phyloP scores from a whole-genome alignment of 768 basidiomycete genomes.

The Mycena leptocephala region DNA sequence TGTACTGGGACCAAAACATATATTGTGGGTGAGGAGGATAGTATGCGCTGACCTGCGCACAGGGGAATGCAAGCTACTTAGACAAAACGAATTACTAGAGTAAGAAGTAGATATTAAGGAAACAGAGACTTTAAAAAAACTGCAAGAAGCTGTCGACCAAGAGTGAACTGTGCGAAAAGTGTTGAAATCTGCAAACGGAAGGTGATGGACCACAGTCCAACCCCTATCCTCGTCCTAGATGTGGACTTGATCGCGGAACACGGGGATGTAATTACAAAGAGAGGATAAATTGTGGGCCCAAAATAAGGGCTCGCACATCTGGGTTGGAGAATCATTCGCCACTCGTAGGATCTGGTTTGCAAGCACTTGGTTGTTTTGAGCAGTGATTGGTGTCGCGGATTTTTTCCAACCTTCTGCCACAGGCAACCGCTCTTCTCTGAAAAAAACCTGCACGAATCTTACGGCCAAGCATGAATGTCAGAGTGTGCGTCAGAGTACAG shows the following conservation, averaged over 20 bases:
- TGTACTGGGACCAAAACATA: no score
- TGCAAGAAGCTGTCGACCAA: neutral
- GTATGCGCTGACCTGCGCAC: no score
- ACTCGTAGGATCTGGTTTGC: no score
- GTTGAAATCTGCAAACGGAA: neutral
- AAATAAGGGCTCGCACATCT: no score
- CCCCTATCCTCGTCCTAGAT: neutral
- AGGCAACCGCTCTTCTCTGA: conserved; percentile 36
- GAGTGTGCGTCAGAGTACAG: neutral
- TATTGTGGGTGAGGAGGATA: no score
- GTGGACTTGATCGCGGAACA: neutral
- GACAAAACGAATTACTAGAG: neutral
- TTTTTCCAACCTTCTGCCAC: conserved; percentile 34
- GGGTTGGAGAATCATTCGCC: no score
- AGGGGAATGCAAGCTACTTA: neutral
- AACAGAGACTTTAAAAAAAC: neutral
- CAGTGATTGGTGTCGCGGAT: conserved; percentile 11
- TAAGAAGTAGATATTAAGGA: neutral
- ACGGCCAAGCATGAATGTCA: neutral
- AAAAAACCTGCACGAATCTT: conserved; percentile 37
- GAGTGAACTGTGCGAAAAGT: neutral
- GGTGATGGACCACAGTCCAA: neutral
- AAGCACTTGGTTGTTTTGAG: neutral
- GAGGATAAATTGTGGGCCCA: no score
- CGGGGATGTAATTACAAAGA: neutral